phyloP scores from a whole-genome alignment of 2,329 filamentous ascomycete genomes.

The Diaporthe ilicicola region DNA sequence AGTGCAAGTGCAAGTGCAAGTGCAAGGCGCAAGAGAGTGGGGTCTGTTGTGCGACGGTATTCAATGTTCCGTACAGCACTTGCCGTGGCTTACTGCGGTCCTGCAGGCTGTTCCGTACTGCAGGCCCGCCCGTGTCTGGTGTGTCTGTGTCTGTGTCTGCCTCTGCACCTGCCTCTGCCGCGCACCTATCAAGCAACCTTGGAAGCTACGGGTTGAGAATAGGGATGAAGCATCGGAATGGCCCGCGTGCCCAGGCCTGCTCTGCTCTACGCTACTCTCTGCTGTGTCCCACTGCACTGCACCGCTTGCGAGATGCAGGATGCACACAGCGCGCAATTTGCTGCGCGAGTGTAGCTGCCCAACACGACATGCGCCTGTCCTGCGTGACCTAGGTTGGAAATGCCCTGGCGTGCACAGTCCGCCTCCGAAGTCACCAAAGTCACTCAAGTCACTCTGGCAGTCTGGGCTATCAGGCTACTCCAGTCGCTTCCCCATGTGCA shows the following conservation, averaged over 20 bases:
- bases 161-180: background rate
- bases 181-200: too few species aligned
- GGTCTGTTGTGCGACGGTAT: slow-evolving; percentile 8
- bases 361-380: background rate
- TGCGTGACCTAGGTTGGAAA: background rate
- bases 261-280: background rate
- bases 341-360: slow-evolving; percentile 1
- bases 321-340: background rate
- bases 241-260: background rate
- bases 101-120: too few species aligned
- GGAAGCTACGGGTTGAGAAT: background rate
- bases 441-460: background rate
- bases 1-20: background rate
- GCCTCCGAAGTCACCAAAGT: background rate
- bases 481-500: slow-evolving; percentile 1
- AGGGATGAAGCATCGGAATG: background rate
- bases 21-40: background rate
- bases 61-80: background rate
- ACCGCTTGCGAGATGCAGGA: background rate
- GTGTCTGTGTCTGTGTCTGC: background rate
- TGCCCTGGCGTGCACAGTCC: background rate
- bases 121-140: too few species aligned
- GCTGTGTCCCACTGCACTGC: background rate
- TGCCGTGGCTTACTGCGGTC: background rate
- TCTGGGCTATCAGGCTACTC: background rate